phyloP scores from a whole-genome alignment of 805 yeast genomes.

The Nakazawaea siamensis region DNA sequence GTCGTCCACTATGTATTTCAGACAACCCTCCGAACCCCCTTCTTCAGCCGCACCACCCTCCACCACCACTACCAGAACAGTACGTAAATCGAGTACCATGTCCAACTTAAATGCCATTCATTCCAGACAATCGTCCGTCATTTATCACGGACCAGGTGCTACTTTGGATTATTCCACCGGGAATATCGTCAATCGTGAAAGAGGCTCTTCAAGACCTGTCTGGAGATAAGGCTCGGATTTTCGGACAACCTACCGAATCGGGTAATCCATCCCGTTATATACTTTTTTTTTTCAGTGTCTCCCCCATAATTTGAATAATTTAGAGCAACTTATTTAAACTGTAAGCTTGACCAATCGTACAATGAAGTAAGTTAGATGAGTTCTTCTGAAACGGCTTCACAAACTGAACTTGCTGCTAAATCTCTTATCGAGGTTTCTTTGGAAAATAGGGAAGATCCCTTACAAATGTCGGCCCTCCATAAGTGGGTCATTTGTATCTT shows the following conservation, averaged over 20 bases:
- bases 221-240: conserved; percentile 4
- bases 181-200: not conserved
- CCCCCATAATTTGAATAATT: too few species aligned
- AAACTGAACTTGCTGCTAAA: too few species aligned
- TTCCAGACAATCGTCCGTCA: not conserved
- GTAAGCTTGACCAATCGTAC: too few species aligned
- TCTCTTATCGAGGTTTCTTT: conserved; percentile 1
- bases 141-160: not conserved
- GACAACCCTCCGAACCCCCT: not conserved
- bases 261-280: not conserved
- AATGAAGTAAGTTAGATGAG: too few species aligned
- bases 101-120: conserved; percentile 1
- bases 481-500: conserved; percentile 52
- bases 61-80: not conserved
- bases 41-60: not conserved
- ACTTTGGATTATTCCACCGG: too few species aligned
- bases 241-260: too few species aligned
- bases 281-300: too few species aligned
- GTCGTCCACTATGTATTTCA: conserved; percentile 1
- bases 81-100: not conserved
- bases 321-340: too few species aligned
- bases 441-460: conserved; percentile 6
- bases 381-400: too few species aligned
- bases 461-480: conserved; percentile 29
- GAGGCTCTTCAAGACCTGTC: not conserved